Conservation (phyloP, 78 protist genomes). For the Guillardia theta region DNA sequence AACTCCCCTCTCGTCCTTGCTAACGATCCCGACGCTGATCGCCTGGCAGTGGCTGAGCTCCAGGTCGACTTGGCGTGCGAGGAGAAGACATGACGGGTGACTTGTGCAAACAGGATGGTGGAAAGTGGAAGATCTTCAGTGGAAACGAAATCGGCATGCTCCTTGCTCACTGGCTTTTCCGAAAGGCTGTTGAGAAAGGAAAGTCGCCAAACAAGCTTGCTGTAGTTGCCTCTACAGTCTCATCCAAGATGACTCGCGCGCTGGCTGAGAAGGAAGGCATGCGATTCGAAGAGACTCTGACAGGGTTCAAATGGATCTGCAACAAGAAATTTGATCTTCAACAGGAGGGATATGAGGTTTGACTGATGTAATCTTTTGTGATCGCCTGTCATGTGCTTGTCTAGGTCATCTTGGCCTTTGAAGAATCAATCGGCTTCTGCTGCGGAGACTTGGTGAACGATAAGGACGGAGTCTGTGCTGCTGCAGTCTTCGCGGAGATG, state of each 20-base stretch:
- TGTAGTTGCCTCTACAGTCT: constrained; percentile 89
- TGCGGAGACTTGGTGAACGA: constrained; percentile 78
- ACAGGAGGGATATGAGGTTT: not conserved
- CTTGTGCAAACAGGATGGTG: constrained; percentile 44
- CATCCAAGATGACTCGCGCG: not conserved
- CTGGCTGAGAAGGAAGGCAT: not conserved
- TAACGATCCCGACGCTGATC: constrained; percentile 99
- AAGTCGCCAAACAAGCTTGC: not conserved
- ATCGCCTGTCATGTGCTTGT: no score
- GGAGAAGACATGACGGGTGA: not conserved
- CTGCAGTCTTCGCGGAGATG: constrained; percentile 82
- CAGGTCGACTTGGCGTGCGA: not conserved
- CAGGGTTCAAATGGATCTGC: constrained; percentile 99
- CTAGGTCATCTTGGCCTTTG: constrained; percentile 82
- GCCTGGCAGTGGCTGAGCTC: constrained; percentile 90
- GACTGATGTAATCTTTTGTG: no score
- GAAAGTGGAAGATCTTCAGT: constrained; percentile 83
- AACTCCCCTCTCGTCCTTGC: constrained; percentile 84
- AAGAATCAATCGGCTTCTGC: constrained; percentile 92
- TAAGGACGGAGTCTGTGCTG: constrained; percentile 92
- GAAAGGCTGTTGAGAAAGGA: not conserved
- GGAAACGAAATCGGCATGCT: constrained; percentile 97
- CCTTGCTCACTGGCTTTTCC: constrained; percentile 87
- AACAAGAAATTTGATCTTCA: constrained; percentile 71
- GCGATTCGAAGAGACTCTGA: constrained; percentile 78